Conservation (phyloP, 2,329 filamentous ascomycete species). For the Aspergillus phoenicis region DNA sequence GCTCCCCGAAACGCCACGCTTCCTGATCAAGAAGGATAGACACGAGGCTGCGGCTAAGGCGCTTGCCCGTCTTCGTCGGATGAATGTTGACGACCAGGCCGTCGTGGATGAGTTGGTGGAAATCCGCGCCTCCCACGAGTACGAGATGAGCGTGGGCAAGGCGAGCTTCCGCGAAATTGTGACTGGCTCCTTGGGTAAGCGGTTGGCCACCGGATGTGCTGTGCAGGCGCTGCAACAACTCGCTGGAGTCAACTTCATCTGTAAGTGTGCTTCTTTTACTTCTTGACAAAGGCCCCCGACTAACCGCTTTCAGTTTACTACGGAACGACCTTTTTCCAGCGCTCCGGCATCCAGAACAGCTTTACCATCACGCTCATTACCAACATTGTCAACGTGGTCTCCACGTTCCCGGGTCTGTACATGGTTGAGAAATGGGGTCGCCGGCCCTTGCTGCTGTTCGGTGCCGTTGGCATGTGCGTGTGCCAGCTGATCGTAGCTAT, state of each 20-base stretch:
- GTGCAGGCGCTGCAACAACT: conserved; percentile 46
- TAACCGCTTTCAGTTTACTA: conserved; percentile 35
- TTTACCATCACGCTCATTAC: conserved; percentile 54
- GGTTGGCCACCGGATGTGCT: conserved; percentile 42
- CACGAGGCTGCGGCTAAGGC: conserved; percentile 64
- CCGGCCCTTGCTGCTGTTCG: conserved; percentile 50
- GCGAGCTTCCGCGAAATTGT: conserved; percentile 43
- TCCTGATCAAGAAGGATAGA: conserved; percentile 75
- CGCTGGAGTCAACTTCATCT: conserved; percentile 49
- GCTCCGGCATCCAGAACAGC: conserved; percentile 44
- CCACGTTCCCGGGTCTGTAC: conserved; percentile 51
- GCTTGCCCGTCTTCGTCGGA: conserved; percentile 70
- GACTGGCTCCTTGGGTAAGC: conserved; percentile 39
- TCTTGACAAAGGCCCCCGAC: neutral
- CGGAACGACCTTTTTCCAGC: conserved; percentile 44
- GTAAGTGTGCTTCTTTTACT: conserved; percentile 23
- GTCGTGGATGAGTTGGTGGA: conserved; percentile 78
- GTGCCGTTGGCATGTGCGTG: conserved; percentile 50
- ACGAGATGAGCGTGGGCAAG: conserved; percentile 61
- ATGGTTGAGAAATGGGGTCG: conserved; percentile 54
- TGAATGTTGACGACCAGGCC: conserved; percentile 65
- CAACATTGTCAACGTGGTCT: conserved; percentile 51
- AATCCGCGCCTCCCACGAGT: conserved; percentile 84
- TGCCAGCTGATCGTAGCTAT: conserved; percentile 54
- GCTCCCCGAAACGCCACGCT: conserved; percentile 81